Base-by-base conservation (phyloP, 345 rosid species). In the Aquilaria sinensis region DNA sequence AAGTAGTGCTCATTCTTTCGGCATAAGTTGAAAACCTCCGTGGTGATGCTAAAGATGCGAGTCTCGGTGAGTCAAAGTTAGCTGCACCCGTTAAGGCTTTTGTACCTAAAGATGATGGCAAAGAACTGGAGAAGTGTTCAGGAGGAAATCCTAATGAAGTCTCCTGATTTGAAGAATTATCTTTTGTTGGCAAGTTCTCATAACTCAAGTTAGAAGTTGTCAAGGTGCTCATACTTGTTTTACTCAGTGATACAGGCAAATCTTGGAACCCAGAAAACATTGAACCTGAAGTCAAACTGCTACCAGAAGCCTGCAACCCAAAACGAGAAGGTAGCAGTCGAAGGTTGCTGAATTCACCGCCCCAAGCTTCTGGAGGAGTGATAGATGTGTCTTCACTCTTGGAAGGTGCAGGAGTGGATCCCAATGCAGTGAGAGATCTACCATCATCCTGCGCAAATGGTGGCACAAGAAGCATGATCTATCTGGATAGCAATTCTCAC, bases 301-400 rank as follows among this genome's bases (percentile, higher is more conserved):
- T 77, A 64, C 72, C 74, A 63, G 89, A 77, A 72, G 78, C 77
- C 46, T 71, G 68, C 58, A 68, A 65, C 59, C 83, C 91, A 60
- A 85, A 77, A 65, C 83, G 86, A 58, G 96, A 80, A 34, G 98
- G 82, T 68, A 83, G 75, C 66, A 83, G 83, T 51, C 73, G 84
- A 29, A 83, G 73, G 62, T 73, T 78, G 68, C 80, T 54, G 67
- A 75, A 71, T 74, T 82, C 96, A 62, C 96, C 97, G 57, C 97
- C 99, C 97, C 99, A 95, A 66, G 99, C 96, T 78, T 95, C 96
- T 59, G 99, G 97, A 75, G 97, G 97, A 62, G 96, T 89, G 70
- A 84, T 77, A 48, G 96, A 81, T 60, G 91, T 62, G 48, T 89
- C 87, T 71, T 85, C 97, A 66, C 72, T 84, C 76, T 80, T 87